phyloP scores from a whole-genome alignment of 768 basidiomycete species.

The Tulasnella sp. region DNA sequence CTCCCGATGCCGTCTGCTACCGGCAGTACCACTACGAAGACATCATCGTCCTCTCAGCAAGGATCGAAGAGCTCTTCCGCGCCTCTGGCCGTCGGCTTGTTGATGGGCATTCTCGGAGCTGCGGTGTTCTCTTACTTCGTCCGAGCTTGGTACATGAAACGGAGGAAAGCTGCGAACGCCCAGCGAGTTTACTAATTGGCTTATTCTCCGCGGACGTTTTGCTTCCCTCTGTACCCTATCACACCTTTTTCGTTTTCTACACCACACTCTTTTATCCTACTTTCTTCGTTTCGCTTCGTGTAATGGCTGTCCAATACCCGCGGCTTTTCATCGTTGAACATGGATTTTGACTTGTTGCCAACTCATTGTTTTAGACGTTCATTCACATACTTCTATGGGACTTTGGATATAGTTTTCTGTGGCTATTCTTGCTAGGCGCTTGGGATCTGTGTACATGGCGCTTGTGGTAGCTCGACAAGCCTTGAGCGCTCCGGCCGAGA shows the following conservation, averaged over 20 bases:
- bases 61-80: background rate
- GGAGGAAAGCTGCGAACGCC: background rate
- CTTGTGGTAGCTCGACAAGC: background rate
- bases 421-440: background rate
- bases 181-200: background rate
- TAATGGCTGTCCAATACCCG: background rate
- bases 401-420: background rate
- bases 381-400: background rate
- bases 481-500: background rate
- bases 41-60: conserved; percentile 25
- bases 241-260: background rate
- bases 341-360: no score
- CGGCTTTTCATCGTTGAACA: background rate
- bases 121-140: conserved; percentile 19
- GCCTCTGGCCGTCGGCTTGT: conserved; percentile 38
- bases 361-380: no score
- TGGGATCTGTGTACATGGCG: background rate
- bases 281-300: background rate
- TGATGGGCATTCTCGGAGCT: conserved; percentile 35
- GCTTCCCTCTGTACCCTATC: background rate
- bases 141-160: background rate
- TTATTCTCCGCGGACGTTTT: background rate
- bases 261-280: background rate
- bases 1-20: conserved; percentile 13
- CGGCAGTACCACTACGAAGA: conserved; percentile 27